Conservation (phyloP, 1,284 basidiomycete genomes). For the Mrakiaceae sp. region DNA sequence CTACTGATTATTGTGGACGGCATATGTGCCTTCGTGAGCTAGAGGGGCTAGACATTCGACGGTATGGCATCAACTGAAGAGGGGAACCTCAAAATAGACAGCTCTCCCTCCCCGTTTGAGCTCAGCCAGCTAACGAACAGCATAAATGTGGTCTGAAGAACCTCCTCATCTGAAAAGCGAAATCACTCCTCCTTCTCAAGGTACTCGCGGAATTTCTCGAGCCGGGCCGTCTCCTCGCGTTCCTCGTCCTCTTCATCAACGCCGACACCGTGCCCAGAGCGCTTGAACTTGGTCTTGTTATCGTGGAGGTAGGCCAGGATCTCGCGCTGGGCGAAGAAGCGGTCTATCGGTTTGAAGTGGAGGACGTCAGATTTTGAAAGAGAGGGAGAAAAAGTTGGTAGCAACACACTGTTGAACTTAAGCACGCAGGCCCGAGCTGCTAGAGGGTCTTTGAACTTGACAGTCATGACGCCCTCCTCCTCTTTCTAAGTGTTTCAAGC, state of each 20-base stretch:
- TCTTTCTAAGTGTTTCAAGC: conserved; percentile 53
- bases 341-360: not conserved
- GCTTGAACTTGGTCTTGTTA: conserved; percentile 2
- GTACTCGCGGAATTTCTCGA: conserved; percentile 15
- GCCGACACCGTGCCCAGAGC: conserved; percentile 8
- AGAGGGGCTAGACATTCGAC: too few species aligned
- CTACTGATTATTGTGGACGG: too few species aligned
- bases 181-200: conserved; percentile 10
- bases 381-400: not conserved
- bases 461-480: conserved; percentile 85
- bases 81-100: not conserved
- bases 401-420: conserved; percentile 13
- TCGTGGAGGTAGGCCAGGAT: conserved; percentile 11
- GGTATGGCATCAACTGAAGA: too few species aligned
- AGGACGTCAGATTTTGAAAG: not conserved
- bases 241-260: conserved; percentile 13
- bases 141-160: too few species aligned
- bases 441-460: conserved; percentile 81
- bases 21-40: too few species aligned
- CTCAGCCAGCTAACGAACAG: too few species aligned
- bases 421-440: conserved; percentile 79
- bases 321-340: conserved; percentile 11
- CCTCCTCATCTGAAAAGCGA: not conserved
- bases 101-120: not conserved
- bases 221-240: conserved; percentile 13